Percentiles rank a stretch among this genome's conserved stretches.
Evolutionary conservation across 495 filamentous ascomycete species (phyloP).

Genomic region (Hyaloscypha finlandica): DNA sequence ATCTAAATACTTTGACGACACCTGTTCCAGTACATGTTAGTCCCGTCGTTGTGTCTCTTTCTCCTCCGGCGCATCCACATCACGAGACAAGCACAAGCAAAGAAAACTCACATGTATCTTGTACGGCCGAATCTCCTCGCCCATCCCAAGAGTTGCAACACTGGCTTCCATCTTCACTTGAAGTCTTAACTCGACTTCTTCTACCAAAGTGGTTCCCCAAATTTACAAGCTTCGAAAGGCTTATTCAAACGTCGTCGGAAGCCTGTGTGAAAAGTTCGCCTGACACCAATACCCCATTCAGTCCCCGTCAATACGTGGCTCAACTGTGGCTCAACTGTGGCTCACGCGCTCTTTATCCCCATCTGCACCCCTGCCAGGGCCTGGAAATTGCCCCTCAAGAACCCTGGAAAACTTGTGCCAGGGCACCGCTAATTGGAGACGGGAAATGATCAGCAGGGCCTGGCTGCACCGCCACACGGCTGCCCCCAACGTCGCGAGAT

Average conservation of each 20-base stretch:
- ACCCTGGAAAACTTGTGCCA: background rate
- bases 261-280: background rate
- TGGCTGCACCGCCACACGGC: background rate
- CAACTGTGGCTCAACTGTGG: slow-evolving; percentile 1
- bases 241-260: background rate
- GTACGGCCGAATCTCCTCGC: slow-evolving; percentile 48
- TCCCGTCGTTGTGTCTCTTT: background rate
- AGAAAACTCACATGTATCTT: slow-evolving; percentile 48
- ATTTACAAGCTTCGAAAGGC: too few relatives aligned
- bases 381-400: background rate
- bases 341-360: background rate
- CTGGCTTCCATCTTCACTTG: slow-evolving; percentile 5
- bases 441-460: slow-evolving; percentile 1
- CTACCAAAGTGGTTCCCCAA: background rate
- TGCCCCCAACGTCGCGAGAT: background rate
- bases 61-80: background rate
- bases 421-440: background rate
- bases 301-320: slow-evolving; percentile 4
- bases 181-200: background rate
- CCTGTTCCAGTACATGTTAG: slow-evolving; percentile 33
- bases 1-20: slow-evolving; percentile 52
- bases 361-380: background rate
- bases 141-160: background rate
- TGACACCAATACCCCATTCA: background rate
- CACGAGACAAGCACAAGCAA: background rate